Evolutionary conservation across 202 grass and related monocot genomes (phyloP).

Genomic region (Saccharum hybrid): DNA sequence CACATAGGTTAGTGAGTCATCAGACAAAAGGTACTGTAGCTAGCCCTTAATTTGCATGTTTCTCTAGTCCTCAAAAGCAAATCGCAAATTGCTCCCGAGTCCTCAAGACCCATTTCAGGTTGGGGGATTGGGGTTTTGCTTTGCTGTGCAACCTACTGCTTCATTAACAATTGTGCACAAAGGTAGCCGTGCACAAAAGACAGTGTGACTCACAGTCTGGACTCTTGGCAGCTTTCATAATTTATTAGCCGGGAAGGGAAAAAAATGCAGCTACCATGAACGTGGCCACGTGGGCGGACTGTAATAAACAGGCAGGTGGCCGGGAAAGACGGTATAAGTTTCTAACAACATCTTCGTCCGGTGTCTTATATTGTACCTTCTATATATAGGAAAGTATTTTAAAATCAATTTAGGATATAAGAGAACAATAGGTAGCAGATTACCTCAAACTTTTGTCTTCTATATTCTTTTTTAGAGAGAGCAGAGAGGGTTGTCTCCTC

Average conservation of each 20-base stretch:
- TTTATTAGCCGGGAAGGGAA: too few species aligned
- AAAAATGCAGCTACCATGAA: neutral
- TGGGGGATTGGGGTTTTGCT: neutral
- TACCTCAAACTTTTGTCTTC: too few species aligned
- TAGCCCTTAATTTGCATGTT: too few species aligned
- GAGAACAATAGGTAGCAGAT: too few species aligned
- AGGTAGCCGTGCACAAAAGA: neutral
- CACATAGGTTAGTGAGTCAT: too few species aligned
- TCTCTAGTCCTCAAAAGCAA: neutral
- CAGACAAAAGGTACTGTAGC: too few species aligned
- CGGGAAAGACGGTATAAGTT: neutral
- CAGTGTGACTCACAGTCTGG: neutral
- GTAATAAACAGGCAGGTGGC: neutral
- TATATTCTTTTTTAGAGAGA: too few species aligned
- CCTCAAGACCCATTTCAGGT: neutral
- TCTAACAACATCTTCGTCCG: neutral
- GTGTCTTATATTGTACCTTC: too few species aligned
- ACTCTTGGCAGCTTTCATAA: neutral
- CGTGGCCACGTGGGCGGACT: neutral
- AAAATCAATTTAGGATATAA: too few species aligned
- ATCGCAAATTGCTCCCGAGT: neutral
- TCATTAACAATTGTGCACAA: neutral
- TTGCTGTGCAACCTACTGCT: conserved; percentile 9
- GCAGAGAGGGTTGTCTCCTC: too few species aligned
- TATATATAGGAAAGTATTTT: too few species aligned